Conservation (phyloP, 2,329 filamentous ascomycete genomes). For the Xylaria sp. region DNA sequence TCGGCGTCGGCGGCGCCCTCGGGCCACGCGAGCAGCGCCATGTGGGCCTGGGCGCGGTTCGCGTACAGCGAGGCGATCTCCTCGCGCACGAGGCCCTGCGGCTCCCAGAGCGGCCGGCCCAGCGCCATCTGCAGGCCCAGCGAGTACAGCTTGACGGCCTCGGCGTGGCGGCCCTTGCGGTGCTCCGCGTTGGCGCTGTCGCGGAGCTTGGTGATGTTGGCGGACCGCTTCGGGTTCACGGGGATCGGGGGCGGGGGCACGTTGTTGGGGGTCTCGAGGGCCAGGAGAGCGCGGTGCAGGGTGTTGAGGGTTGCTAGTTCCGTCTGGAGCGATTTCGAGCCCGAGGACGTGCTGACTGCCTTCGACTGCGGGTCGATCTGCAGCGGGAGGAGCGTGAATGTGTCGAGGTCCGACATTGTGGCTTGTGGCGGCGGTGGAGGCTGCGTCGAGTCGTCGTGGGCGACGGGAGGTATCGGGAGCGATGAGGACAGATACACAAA, state of each 20-base stretch:
- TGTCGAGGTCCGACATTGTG: conserved; percentile 46
- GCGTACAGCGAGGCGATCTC: conserved; percentile 83
- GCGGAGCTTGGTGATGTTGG: conserved; percentile 88
- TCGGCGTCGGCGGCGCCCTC: conserved; percentile 90
- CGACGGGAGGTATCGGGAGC: not conserved
- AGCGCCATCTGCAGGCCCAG: conserved; percentile 92
- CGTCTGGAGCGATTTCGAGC: conserved; percentile 59
- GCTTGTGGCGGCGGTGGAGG: conserved; percentile 21
- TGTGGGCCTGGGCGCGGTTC: conserved; percentile 90
- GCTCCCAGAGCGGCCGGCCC: conserved; percentile 86
- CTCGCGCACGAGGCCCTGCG: conserved; percentile 81
- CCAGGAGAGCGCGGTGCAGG: conserved; percentile 79
- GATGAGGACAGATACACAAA: not conserved
- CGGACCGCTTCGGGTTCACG: conserved; percentile 90
- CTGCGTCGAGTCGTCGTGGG: not conserved
- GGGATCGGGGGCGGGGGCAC: conserved; percentile 88
- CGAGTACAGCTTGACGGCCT: conserved; percentile 83
- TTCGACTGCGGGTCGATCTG: conserved; percentile 85
- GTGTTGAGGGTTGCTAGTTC: conserved; percentile 80
- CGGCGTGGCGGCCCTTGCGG: conserved; percentile 77
- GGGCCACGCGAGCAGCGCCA: conserved; percentile 83
- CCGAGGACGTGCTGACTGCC: conserved; percentile 66
- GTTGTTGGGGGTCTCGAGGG: conserved; percentile 68
- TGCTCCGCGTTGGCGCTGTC: conserved; percentile 86
- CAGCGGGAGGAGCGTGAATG: conserved; percentile 83